phyloP scores from a whole-genome alignment of 1,284 basidiomycete species.

The Tylopilus microsporus region DNA sequence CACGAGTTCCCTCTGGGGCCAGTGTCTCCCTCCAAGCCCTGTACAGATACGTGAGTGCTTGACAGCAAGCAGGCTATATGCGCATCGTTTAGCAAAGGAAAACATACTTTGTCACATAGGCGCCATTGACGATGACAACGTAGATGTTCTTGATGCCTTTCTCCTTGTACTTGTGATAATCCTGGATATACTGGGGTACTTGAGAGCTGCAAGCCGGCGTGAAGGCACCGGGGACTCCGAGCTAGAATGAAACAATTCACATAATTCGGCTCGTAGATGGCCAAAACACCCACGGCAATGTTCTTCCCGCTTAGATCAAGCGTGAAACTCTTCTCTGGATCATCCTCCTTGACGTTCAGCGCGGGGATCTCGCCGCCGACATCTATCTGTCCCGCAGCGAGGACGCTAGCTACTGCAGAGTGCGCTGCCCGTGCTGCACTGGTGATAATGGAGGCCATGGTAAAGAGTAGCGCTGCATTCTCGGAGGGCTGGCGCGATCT shows the following conservation, averaged over 20 bases:
- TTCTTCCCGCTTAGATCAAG: slow-evolving; percentile 63
- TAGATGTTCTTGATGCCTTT: slow-evolving; percentile 55
- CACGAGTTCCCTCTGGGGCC: slow-evolving; percentile 38
- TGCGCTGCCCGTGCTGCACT: slow-evolving; percentile 51
- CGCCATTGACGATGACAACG: slow-evolving; percentile 58
- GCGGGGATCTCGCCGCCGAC: slow-evolving; percentile 45
- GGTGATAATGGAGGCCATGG: slow-evolving; percentile 48
- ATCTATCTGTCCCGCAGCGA: slow-evolving; percentile 46
- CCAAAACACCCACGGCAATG: slow-evolving; percentile 51
- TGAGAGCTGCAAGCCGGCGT: slow-evolving; percentile 40
- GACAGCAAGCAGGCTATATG: slow-evolving; percentile 2
- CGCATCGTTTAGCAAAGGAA: neutral
- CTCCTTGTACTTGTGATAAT: slow-evolving; percentile 47
- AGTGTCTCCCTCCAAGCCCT: slow-evolving; percentile 58
- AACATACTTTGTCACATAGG: slow-evolving; percentile 43
- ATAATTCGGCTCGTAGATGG: neutral
- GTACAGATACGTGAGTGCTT: neutral
- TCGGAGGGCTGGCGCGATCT: neutral
- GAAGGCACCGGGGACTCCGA: slow-evolving; percentile 50
- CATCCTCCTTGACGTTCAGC: slow-evolving; percentile 56
- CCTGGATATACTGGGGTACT: slow-evolving; percentile 51
- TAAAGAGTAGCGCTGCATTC: neutral
- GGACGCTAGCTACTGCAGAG: slow-evolving; percentile 46
- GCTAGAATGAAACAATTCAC: slow-evolving; percentile 19
- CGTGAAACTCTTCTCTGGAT: slow-evolving; percentile 44